Evolutionary conservation across 2,329 filamentous ascomycete genomes (phyloP), one percentile per base, ranked within the genome.

Genomic region (Leptographium flavum): DNA sequence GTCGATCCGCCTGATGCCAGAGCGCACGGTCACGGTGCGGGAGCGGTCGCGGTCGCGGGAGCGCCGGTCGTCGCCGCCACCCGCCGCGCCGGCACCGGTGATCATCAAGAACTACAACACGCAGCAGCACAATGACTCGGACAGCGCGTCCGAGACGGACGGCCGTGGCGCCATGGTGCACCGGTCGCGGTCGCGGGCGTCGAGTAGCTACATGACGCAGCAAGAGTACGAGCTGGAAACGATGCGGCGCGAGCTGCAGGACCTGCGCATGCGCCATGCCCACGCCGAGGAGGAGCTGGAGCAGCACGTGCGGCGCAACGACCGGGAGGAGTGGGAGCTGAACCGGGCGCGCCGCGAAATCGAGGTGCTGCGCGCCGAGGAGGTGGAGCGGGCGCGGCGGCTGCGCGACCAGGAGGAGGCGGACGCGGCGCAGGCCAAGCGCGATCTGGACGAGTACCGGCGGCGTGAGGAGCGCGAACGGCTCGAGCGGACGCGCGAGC

Each of bases 81-180:
- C 73, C n/a, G n/a, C n/a, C 11, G 63, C 58, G 48, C 65, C 67
- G 21, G 64, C 64, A 50, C 71, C 73, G 1, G 64, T 78, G 40
- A 69, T 78, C 43, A 76, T 78, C 56, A 74, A 76, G 55, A 77
- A 76, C 56, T 64, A 64, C 46, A 69, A 66, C 43, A 60, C 55
- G 15, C 57, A 63, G 47, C 49, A 56, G 19, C 70, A 64, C 5
- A n/a, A n/a, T n/a, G 69, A 70, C 31, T 63, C 65, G 15, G 63
- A 63, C 3, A 21, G 23, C 35, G 14, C n/a, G 21, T 59, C 53
- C 8, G 53, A 64, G 25, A 58, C 59, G 30, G 55, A 56, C 30
- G 48, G 42, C 21, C 52, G 53, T 14, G 47, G 45, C 13, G 37
- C 23, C 27, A 21, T 46, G 42, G 35, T 56, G 39, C 55, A 56